Base-by-base conservation (phyloP, 371 early-diverging fungal genomes). In the Blakeslea trispora region DNA sequence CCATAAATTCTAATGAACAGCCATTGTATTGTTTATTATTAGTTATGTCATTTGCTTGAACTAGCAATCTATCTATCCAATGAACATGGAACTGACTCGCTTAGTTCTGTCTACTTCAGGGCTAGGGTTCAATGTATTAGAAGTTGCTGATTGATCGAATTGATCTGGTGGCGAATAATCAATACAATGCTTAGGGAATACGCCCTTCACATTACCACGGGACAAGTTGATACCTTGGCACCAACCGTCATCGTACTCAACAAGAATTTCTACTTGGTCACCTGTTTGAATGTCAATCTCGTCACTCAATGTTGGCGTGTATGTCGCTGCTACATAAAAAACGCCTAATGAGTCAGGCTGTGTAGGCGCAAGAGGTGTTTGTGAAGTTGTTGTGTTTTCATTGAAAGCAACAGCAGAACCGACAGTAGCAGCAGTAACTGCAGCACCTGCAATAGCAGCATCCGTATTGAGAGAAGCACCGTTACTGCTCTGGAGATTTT, bases 211-310 rank as follows among this genome's bases (percentile, higher is more conserved):
- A 22, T 81, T 74, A 18, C 81, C 82, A 18, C 82, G 74, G 17
- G 84, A 70, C 14, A 85, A 72, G 50, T 87, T 87, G 60, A 82
- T 66, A 39, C 86, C 86, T 55, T 81, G 72, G 43, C 81, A 81
- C 88, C 88, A 88, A 1, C 88, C 88, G 64, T 88, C 88, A 53
- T 88, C 88, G 50, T 83, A 88, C 57, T 85, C 85, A 8, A 78
- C 76, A 47, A 85, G 43, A 10, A 89, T 67, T 28, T 84, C 79
- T 0, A 89, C 81, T 28, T 81, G 76, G 23, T 89, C 89, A 6
- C 86, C 86, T 13, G 71, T 64, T 10, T 81, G 77, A 14, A 89
- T 77, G 50, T 85, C 84, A 46, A 89, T 69, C 61, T 89, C 89
- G 61, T 89, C 89, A 31, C 78, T 77, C 40, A 89, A 52, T 13